Evolutionary conservation across 495 filamentous ascomycete species (phyloP), one percentile per base, ranked within the genome.

Genomic region (Neurospora sp.): DNA sequence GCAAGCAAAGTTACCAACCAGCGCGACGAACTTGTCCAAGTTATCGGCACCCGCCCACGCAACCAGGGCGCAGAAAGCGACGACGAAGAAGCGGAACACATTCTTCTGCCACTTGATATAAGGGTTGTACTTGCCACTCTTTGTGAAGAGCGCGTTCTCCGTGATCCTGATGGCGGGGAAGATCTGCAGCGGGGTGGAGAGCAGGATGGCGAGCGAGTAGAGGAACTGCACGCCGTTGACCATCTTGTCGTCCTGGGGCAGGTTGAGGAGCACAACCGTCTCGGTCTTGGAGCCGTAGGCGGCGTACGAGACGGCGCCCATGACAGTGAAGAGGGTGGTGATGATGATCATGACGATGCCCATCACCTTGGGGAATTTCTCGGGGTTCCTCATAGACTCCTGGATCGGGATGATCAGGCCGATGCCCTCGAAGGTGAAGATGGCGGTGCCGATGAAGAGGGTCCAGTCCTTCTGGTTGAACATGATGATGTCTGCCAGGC

Each of bases 41-140:
- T 98, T 91, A 75, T 93, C 92, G 5, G 96, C 94, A 70, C 96
- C 96, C 73, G 89, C 89, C 94, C 94, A 98, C 1, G 94, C 94
- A 74, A 98, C 90, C 48, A 92, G 77, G 3, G 94, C 92, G 78
- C 94, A 98, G 40, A 94, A 78, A 75, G 92, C 87, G 71, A 98
- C 96, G 48, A 97, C 88, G 77, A 94, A 89, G 83, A 98, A 98
- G 41, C 96, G 91, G 85, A 96, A 98, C 71, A 90, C 84, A 76
- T 99, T 99, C 89, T 99, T 99, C 86, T 96, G 91, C 95, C 95
- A 98, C 83, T 99, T 99, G 85, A 98, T 97, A 70, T 89, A 91
- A 1, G 92, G 92, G 81, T 98, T 97, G 80, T 96, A 94, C 81
- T 99, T 99, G 70, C 96, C 96, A 72, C 93, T 97, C 78, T 91